These are phyloP conservation scores for Podospora anserina DNA, from an alignment of 495 filamentous ascomycete species.

Conservation along the genomic window DNA sequence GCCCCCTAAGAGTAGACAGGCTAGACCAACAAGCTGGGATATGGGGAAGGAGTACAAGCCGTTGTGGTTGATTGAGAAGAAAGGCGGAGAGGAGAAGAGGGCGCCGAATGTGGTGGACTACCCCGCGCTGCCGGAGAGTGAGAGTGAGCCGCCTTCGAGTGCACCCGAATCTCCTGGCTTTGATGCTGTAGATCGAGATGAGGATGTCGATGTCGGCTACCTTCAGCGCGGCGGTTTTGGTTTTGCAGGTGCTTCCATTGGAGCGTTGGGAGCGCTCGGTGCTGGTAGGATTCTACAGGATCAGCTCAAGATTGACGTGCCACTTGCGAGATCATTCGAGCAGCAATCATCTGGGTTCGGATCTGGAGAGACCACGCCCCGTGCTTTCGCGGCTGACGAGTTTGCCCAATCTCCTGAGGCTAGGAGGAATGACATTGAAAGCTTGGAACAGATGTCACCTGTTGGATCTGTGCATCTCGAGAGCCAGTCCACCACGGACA, in stretches of 20 bases:
- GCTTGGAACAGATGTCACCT: neutral
- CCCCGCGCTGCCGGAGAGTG: conserved; percentile 36
- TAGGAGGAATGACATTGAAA: neutral
- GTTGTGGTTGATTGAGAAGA: conserved; percentile 48
- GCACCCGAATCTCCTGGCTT: conserved; percentile 29
- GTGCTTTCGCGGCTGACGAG: neutral
- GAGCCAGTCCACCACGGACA: neutral
- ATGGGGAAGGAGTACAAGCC: conserved; percentile 48
- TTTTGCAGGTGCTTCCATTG: neutral
- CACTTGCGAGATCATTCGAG: conserved; percentile 17
- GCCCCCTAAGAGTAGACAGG: conserved; percentile 26
- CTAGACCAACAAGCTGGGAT: conserved; percentile 52
- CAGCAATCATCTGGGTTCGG: neutral
- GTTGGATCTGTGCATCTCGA: neutral
- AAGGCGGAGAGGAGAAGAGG: conserved; percentile 35
- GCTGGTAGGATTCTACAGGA: neutral
- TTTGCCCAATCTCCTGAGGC: neutral
- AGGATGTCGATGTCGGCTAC: conserved; percentile 19
- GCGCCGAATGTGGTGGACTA: conserved; percentile 12
- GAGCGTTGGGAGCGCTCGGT: neutral
- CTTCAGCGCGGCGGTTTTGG: neutral
- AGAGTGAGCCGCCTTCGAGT: conserved; percentile 22
- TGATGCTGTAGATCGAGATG: conserved; percentile 14
- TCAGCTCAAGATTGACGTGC: conserved; percentile 17
- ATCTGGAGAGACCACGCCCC: neutral